Evolutionary conservation across 495 filamentous ascomycete genomes (phyloP).

Genomic region (Tuber brumale): DNA sequence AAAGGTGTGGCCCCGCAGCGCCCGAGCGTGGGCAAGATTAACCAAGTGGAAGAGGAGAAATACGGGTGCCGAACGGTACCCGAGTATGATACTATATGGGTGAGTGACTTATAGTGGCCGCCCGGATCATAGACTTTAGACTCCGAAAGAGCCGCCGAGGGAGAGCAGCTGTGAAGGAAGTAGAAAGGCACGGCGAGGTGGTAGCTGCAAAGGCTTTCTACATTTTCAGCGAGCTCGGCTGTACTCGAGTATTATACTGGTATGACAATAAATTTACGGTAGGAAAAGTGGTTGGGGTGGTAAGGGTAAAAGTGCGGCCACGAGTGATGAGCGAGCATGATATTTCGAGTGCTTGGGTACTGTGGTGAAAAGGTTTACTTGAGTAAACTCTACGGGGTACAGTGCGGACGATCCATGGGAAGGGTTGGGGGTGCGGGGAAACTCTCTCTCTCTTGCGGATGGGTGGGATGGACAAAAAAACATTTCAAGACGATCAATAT

Average conservation of each 20-base stretch:
- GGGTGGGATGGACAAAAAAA: constrained; percentile 28
- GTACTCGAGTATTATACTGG: background rate
- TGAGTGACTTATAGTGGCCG: background rate
- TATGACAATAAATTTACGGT: background rate
- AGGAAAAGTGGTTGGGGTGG: background rate
- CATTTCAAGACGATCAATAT: background rate
- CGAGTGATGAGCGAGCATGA: background rate
- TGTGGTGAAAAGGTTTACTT: background rate
- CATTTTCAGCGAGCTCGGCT: background rate
- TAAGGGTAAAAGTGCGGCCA: background rate
- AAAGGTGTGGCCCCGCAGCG: background rate
- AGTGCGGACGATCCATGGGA: constrained; percentile 9
- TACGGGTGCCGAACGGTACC: background rate
- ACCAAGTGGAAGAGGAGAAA: background rate
- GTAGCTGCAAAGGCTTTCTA: background rate
- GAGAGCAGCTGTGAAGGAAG: background rate
- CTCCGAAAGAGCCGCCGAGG: background rate
- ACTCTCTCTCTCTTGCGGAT: constrained; percentile 7
- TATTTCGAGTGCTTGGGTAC: background rate
- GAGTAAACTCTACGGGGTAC: background rate
- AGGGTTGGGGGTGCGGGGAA: constrained; percentile 20
- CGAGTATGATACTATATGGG: background rate
- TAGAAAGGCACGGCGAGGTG: background rate
- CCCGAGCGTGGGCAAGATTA: background rate
- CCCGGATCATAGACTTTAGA: background rate